phyloP scores from a whole-genome alignment of 495 filamentous ascomycete genomes.

The Cenococcum geophilum region DNA sequence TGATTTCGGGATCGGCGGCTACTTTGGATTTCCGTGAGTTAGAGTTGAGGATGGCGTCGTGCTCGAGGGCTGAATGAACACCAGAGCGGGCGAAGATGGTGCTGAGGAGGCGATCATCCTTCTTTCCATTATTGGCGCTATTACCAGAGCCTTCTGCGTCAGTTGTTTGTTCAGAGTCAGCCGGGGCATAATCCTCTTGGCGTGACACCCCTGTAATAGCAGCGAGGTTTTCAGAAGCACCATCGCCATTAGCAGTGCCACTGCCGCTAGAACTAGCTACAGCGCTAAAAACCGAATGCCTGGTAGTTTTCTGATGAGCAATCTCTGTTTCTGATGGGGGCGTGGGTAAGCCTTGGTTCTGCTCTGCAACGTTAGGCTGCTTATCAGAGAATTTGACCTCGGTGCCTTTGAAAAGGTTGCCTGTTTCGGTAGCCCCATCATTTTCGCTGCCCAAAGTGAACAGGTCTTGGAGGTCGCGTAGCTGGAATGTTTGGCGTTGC shows the following conservation, averaged over 20 bases:
- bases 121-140: slow-evolving; percentile 26
- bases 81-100: slow-evolving; percentile 78
- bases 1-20: slow-evolving; percentile 61
- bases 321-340: slow-evolving; percentile 26
- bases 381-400: slow-evolving; percentile 59
- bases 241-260: slow-evolving; percentile 26
- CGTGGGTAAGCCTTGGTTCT: slow-evolving; percentile 22
- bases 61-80: slow-evolving; percentile 78
- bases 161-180: slow-evolving; percentile 3
- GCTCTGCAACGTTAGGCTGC: slow-evolving; percentile 19
- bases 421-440: slow-evolving; percentile 71
- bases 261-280: slow-evolving; percentile 30
- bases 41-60: slow-evolving; percentile 73
- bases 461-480: slow-evolving; percentile 81
- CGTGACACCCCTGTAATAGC: slow-evolving; percentile 53
- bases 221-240: slow-evolving; percentile 29
- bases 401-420: slow-evolving; percentile 73
- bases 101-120: slow-evolving; percentile 68
- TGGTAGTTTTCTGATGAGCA: background rate
- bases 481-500: slow-evolving; percentile 75
- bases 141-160: slow-evolving; percentile 12
- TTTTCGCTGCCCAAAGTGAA: slow-evolving; percentile 71
- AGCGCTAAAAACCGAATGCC: background rate
- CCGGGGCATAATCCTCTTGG: slow-evolving; percentile 46
- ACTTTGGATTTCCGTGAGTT: slow-evolving; percentile 50